These are phyloP conservation scores for Narthecium ossifragum DNA, from an alignment of 106 monocot species.

Conservation along the genomic window DNA sequence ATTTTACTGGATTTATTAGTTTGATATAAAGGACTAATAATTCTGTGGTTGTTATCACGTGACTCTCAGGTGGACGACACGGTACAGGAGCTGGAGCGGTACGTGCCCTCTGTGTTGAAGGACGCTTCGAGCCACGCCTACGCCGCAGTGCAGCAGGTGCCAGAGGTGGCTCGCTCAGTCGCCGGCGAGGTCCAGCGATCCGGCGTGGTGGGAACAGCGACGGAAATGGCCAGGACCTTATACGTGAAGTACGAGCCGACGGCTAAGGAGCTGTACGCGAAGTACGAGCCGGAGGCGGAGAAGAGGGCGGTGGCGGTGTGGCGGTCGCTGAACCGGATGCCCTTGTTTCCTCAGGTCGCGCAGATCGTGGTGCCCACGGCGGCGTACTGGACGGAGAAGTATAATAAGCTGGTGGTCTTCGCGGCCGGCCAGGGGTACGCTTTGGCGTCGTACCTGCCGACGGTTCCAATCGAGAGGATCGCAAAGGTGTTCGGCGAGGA, in stretches of 20 bases:
- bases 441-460: conserved; percentile 27
- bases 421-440: conserved; percentile 21
- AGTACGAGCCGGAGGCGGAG: conserved; percentile 44
- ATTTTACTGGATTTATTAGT: no score
- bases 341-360: conserved; percentile 46
- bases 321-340: conserved; percentile 46
- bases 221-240: conserved; percentile 8
- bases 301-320: conserved; percentile 35
- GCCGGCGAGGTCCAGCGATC: conserved; percentile 26
- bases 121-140: conserved; percentile 20
- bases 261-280: conserved; percentile 14
- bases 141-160: conserved; percentile 18
- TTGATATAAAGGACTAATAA: background rate
- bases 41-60: background rate
- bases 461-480: conserved; percentile 49
- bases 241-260: conserved; percentile 22
- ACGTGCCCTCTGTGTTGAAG: conserved; percentile 39
- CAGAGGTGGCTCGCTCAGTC: conserved; percentile 22
- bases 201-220: conserved; percentile 17
- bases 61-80: conserved; percentile 44
- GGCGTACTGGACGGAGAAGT: conserved; percentile 50
- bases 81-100: conserved; percentile 17
- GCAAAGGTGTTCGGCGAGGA: conserved; percentile 42
- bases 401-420: conserved; percentile 32
- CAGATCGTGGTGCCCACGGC: conserved; percentile 42